Base-by-base conservation (phyloP, 768 basidiomycete genomes). In the Rhodosporidiobolus odoratus region DNA sequence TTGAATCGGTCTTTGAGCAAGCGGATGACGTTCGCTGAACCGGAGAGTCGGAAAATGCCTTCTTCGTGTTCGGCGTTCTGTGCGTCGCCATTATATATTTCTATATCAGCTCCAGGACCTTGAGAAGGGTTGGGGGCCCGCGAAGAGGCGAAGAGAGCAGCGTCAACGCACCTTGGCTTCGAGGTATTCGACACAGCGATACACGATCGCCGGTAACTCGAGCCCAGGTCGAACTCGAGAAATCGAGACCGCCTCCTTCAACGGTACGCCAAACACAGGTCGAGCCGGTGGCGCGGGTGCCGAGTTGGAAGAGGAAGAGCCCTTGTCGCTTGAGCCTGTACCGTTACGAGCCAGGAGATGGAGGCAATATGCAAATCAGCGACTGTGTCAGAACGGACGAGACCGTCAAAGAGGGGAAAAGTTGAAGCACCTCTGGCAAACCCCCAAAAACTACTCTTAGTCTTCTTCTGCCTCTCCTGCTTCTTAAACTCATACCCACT, bases 381-480 rank as follows among this genome's bases (percentile, higher is more conserved):
- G n/a, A n/a, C 23, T 23, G 48, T 23, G 9, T 50, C 19, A 1
- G 41, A 25, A 45, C 19, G 25, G 53, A 17, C 6, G 34, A 45
- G 43, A 25, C 21, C n/a, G 19, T 23, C 37, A 50, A 45, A 19
- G 40, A 58, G 52, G 58, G 41, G 40, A 58, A 21, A 53, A 40
- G 27, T 30, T n/a, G 53, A 68, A 23, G 73, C 82, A 78, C 43
- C 65, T 2, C 37, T 76, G 71, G 90, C 89, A 78, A 95, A 96
- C 77, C 87, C 88, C 92, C 93, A 96, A 82, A 98, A 96, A 12
- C 87, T 87, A 68, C 91, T 92, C 81, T 94, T 94, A 30, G 90
- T 89, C 82, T 94, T 97, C 78, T 92, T 89, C 66, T 92, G 85
- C 78, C 94, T 84, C 69, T 94, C 91, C 68, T 69, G 65, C 38